Evolutionary conservation across 2,329 filamentous ascomycete genomes (phyloP).

Genomic region (Sporothrix brunneoviolacea): DNA sequence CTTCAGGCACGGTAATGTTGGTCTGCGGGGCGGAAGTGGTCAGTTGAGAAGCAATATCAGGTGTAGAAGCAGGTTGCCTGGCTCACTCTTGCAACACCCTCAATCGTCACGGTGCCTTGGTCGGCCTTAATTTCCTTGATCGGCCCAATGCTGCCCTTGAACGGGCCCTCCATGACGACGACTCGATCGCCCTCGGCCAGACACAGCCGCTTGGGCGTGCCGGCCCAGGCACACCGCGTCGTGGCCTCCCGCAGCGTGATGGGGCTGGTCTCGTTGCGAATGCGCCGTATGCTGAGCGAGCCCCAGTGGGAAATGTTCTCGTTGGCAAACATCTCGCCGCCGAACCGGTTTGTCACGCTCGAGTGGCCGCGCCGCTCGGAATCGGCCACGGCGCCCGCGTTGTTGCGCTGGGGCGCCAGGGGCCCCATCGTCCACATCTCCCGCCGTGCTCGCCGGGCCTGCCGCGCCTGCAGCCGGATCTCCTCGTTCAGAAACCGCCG

Average conservation of each 20-base stretch:
- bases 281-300: slow-evolving; percentile 16
- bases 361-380: slow-evolving; percentile 13
- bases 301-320: slow-evolving; percentile 17
- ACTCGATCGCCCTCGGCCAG: slow-evolving; percentile 69
- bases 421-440: slow-evolving; percentile 77
- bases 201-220: slow-evolving; percentile 50
- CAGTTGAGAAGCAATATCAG: slow-evolving; percentile 3
- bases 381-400: slow-evolving; percentile 15
- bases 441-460: slow-evolving; percentile 45
- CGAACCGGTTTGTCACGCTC: slow-evolving; percentile 11
- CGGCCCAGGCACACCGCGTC: slow-evolving; percentile 48
- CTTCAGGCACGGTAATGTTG: slow-evolving; percentile 35
- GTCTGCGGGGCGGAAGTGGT: slow-evolving; percentile 22
- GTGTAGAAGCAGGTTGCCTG: too few relatives aligned
- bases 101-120: slow-evolving; percentile 53
- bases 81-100: slow-evolving; percentile 58
- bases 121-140: slow-evolving; percentile 51
- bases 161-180: slow-evolving; percentile 68
- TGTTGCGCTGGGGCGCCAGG: slow-evolving; percentile 68
- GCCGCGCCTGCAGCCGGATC: slow-evolving; percentile 20
- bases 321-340: slow-evolving; percentile 15
- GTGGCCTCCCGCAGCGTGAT: slow-evolving; percentile 27
- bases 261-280: slow-evolving; percentile 10
- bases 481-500: slow-evolving; percentile 31
- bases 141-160: slow-evolving; percentile 78